Conservation (phyloP, 345 rosid genomes). For the Cardamine occulta region DNA sequence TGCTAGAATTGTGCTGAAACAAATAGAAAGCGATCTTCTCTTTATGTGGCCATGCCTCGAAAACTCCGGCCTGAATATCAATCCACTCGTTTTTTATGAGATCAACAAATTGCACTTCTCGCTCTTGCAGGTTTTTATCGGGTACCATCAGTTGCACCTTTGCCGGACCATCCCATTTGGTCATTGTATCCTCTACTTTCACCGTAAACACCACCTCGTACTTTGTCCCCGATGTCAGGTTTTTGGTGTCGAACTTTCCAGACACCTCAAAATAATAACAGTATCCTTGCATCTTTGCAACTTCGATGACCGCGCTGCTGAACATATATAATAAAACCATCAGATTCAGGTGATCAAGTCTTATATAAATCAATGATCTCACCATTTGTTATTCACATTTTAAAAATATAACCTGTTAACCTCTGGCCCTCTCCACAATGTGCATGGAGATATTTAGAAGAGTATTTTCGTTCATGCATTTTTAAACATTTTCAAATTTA, state of each 20-base stretch:
- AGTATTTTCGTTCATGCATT: too few species aligned
- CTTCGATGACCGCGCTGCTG: constrained; percentile 41
- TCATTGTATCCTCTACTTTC: not conserved
- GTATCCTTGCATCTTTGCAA: constrained; percentile 41
- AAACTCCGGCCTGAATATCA: constrained; percentile 54
- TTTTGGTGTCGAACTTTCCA: constrained; percentile 42
- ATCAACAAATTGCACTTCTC: not conserved
- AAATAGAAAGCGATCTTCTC: constrained; percentile 44
- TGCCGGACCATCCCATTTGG: constrained; percentile 52
- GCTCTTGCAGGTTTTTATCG: not conserved
- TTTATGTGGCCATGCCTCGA: constrained; percentile 28
- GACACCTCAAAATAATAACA: constrained; percentile 58
- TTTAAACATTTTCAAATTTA: too few species aligned
- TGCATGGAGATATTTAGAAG: too few species aligned
- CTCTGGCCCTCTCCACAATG: too few species aligned
- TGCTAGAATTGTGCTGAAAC: constrained; percentile 44
- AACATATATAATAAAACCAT: not conserved
- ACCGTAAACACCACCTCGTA: not conserved
- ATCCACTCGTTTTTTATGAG: constrained; percentile 49
- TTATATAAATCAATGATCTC: too few species aligned
- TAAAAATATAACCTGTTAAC: too few species aligned
- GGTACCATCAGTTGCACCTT: constrained; percentile 42
- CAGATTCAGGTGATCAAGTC: not conserved
- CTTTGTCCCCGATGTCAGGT: constrained; percentile 41
- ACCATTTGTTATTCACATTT: too few species aligned